Base-by-base conservation (phyloP, 768 basidiomycete species). In the Lactifluus piperatus region DNA sequence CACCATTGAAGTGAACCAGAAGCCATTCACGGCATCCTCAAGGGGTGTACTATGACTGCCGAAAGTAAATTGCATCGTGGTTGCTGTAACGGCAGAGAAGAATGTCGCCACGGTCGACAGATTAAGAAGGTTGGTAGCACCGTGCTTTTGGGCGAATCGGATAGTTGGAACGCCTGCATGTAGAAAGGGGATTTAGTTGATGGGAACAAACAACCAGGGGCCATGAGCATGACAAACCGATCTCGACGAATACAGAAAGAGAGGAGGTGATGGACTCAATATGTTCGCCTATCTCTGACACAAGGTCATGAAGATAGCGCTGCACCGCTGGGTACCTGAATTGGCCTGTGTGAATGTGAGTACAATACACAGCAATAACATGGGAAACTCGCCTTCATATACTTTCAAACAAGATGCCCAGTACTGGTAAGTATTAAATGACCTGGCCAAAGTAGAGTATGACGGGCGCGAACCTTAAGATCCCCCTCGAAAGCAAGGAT, bases 51-150 rank as follows among this genome's bases (percentile, higher is more conserved):
- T 72, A 27, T 70, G 74, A 11, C 79, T 68, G 39, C 74, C 71
- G 64, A 77, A 85, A 2, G 86, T 86, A 66, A 83, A 86, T 66
- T 88, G 86, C 64, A 87, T 70, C 1, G 84, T 85, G 8, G 84
- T 85, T 27, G 85, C 86, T 0, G 84, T 86, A 56, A 88, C 85
- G 18, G 83, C 85, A 32, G 83, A 85, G 70, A 88, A 86, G 71
- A 88, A 87, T 51, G 85, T 89, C 27, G 86, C 85, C 4, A 89
- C 83, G 7, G 86, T 88, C 37, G 85, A 86, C 32, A 89, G 74
- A 62, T 86, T 88, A 26, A 87, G 77, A 18, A 89, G 73, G 64
- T 87, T 88, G 43, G 77, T 74, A 3, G 84, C 82, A 34, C 79
- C 84, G 63, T 88, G 85, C 62, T 84, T 83, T 69, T 89, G 86